phyloP scores from a whole-genome alignment of 202 grass and related monocot genomes.

The Tripidium arundinaceum region DNA sequence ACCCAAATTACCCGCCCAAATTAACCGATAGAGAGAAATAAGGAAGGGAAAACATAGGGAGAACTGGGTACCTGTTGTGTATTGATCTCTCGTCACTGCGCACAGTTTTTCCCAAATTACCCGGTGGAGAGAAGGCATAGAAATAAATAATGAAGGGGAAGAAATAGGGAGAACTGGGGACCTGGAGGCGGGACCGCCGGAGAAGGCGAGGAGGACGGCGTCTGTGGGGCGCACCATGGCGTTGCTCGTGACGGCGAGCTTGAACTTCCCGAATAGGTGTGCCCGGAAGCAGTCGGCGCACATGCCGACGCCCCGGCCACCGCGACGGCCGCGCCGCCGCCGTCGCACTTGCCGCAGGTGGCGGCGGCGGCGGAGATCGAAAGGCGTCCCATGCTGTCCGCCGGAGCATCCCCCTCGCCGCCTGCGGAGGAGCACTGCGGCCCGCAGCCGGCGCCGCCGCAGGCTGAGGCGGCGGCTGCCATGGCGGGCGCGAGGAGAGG shows the following conservation, averaged over 20 bases:
- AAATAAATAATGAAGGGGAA: neutral
- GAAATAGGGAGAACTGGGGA: slow-evolving; percentile 2
- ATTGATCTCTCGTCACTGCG: too few relatives aligned
- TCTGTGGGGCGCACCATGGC: slow-evolving; percentile 88
- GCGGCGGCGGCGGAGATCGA: slow-evolving; percentile 12
- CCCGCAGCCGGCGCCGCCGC: slow-evolving; percentile 51
- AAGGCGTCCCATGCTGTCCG: slow-evolving; percentile 27
- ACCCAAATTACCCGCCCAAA: too few relatives aligned
- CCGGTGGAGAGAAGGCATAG: neutral
- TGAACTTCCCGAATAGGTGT: slow-evolving; percentile 85
- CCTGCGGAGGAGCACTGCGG: slow-evolving; percentile 39
- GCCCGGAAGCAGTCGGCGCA: slow-evolving; percentile 62
- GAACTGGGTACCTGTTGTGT: too few relatives aligned
- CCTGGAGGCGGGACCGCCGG: slow-evolving; percentile 85
- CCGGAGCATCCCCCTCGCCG: neutral
- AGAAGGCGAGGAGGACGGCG: slow-evolving; percentile 88
- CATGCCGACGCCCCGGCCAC: slow-evolving; percentile 47
- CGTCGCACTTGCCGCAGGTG: slow-evolving; percentile 71
- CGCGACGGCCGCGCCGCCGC: slow-evolving; percentile 30
- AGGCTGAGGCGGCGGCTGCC: slow-evolving; percentile 47
- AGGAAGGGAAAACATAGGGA: too few relatives aligned
- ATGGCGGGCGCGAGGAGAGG: neutral
- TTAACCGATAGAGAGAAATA: too few relatives aligned
- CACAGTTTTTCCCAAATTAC: too few relatives aligned
- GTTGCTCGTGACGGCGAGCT: slow-evolving; percentile 78